Evolutionary conservation across 2,329 filamentous ascomycete genomes (phyloP).

Genomic region (Teratosphaeriaceae sp.): DNA sequence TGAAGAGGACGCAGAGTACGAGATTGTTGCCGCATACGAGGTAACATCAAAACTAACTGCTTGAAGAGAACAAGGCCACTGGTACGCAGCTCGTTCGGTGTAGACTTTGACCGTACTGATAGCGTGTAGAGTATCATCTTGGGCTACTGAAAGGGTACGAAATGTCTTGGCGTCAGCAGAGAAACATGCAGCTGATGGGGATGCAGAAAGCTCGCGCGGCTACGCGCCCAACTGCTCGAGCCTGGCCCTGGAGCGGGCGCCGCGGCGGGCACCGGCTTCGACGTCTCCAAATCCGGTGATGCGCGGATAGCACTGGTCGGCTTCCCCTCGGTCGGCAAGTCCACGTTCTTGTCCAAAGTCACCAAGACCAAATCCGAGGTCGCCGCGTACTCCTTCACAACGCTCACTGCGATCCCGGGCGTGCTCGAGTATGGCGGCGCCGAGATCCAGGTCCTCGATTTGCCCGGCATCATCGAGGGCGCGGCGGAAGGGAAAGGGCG

Average conservation of each 20-base stretch:
- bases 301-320: constrained; percentile 94
- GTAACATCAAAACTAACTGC: constrained; percentile 27
- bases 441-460: constrained; percentile 95
- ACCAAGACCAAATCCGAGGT: constrained; percentile 97
- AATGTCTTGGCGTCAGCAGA: background rate
- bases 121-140: constrained; percentile 80
- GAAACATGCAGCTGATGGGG: constrained; percentile 15
- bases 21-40: constrained; percentile 4
- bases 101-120: constrained; percentile 26
- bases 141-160: constrained; percentile 90
- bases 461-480: constrained; percentile 97
- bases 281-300: constrained; percentile 91
- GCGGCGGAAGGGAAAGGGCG: constrained; percentile 92
- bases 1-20: constrained; percentile 96
- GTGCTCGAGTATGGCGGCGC: constrained; percentile 96
- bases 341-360: constrained; percentile 96
- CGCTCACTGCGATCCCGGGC: constrained; percentile 91
- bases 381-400: constrained; percentile 95
- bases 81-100: constrained; percentile 51
- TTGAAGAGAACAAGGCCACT: constrained; percentile 93
- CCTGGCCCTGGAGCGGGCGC: constrained; percentile 72
- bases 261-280: constrained; percentile 74
- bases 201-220: constrained; percentile 82
- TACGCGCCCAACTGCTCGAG: constrained; percentile 90
- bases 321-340: constrained; percentile 99